These are phyloP conservation scores for Jatropha curcas DNA, from an alignment of 345 rosid genomes.

Conservation along the genomic window DNA sequence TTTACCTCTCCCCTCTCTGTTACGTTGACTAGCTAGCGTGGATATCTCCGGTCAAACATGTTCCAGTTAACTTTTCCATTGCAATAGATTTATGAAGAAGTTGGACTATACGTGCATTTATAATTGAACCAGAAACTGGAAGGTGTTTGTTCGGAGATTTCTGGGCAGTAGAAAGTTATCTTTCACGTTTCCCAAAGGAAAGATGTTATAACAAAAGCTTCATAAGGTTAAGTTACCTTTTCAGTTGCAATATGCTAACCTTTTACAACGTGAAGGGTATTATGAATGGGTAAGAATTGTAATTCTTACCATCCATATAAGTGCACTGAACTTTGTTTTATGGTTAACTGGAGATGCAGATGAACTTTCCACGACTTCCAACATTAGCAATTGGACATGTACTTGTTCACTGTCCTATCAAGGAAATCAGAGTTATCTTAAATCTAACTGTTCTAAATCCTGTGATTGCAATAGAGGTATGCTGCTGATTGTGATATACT, in stretches of 20 bases:
- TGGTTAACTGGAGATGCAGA: constrained; percentile 34
- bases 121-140: neutral
- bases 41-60: constrained; percentile 7
- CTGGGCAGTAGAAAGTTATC: neutral
- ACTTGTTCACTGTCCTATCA: constrained; percentile 49
- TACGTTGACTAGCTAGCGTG: neutral
- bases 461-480: constrained; percentile 85
- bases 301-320: constrained; percentile 6
- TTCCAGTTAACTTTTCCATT: neutral
- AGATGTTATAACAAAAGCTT: neutral
- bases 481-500: constrained; percentile 13
- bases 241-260: neutral
- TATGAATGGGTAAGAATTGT: neutral
- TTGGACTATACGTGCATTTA: neutral
- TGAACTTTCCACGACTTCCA: constrained; percentile 47
- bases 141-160: constrained; percentile 11
- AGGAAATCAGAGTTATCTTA: constrained; percentile 47
- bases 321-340: neutral
- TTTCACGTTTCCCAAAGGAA: neutral
- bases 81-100: neutral
- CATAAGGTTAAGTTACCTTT: neutral
- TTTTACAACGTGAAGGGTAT: neutral
- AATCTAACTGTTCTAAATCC: constrained; percentile 72
- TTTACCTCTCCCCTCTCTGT: neutral
- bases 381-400: constrained; percentile 64